Base-by-base conservation (phyloP, 2,329 filamentous ascomycete genomes). In the Talaromyces sp. region DNA sequence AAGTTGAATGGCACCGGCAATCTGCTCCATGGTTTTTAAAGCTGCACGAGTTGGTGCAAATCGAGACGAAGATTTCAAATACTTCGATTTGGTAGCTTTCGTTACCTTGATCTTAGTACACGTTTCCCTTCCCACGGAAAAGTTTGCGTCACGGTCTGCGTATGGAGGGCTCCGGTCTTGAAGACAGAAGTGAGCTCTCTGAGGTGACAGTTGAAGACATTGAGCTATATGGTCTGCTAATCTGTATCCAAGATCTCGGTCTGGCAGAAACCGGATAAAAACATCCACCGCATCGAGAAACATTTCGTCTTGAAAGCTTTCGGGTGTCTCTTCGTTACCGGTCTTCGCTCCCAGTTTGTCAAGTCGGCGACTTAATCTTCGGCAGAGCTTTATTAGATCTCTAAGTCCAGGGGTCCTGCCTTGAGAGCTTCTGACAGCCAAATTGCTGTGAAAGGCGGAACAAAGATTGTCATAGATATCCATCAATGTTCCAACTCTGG, bases 231-330 rank as follows among this genome's bases (percentile, higher is more conserved):
- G 84, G 54, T 82, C 80, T 50, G 89, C 84, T 49, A 76, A 67
- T 21, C 67, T 66, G 17, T 69, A 68, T 56, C 86, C 85, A 31
- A 86, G 78, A 13, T 84, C 80, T 31, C 82, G 81, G 60, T 88
- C 88, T 10, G 89, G 88, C 52, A 95, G 80, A 70, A 89, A 91
- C 58, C 90, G 90, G 49, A 91, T 87, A 73, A 99, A 98, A 70
- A 93, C 96, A 74, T 99, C 95, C 57, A 95, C 83, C 0, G 92
- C 90, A 71, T 99, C 95, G 78, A 96, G 85, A 69, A 97, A 97
- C 75, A 98, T 96, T 68, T 89, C 86, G 69, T 97, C 89, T 65
- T 85, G 81, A 0, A 85, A 85, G 1, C 83, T 84, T 67, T 93
- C 89, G n/a, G 82, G 86, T 24, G 92, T 85, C 0, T 88, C 81